Base-by-base conservation (phyloP, 2,329 filamentous ascomycete genomes). In the Truncatella angustata region DNA sequence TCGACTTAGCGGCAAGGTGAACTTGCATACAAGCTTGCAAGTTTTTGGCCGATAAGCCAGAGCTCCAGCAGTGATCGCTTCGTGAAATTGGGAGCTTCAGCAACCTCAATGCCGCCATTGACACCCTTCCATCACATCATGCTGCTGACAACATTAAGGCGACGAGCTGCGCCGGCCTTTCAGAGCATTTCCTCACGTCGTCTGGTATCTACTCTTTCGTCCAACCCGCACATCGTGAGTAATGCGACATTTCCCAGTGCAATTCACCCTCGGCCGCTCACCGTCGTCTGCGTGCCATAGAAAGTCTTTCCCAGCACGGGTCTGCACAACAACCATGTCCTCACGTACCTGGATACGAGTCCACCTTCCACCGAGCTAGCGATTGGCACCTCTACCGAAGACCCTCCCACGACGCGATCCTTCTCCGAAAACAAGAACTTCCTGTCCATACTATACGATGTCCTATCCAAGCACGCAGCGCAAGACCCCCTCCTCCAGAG, bases 391-490 rank as follows among this genome's bases (percentile, higher is more conserved):
- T 80, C 82, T 0, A 80, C 78, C 5, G 60, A 70, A 14, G 56
- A 86, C n/a, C 84, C 84, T 2, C 84, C 84, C 1, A 85, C 81
- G 0, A 82, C 85, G 3, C 69, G 72, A 35, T 78, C 81, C 20
- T 85, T 88, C 61, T 70, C 66, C 20, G 78, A 81, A 61, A 88
- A 88, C 63, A 75, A 69, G 9, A 67, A 70, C 20, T 88, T 88
- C 63, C 63, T 84, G n/a, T 62, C 70, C 9, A 79, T 87, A 47
- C 73, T 87, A 20, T 75, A 83, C 60, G 70, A 80, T 14, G 81
- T 86, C 1, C 71, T 87, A 18, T 64, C 68, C 2, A 70, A 78
- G 50, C 70, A 86, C 56, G 84, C 82, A 3, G 71, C 77, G 40
- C 58, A 76, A n/a, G 85, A 87, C 53, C 78, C 80, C 4, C 71